These are phyloP conservation scores for Starmerella tilneyi DNA, from an alignment of 805 yeast species.

Conservation along the genomic window DNA sequence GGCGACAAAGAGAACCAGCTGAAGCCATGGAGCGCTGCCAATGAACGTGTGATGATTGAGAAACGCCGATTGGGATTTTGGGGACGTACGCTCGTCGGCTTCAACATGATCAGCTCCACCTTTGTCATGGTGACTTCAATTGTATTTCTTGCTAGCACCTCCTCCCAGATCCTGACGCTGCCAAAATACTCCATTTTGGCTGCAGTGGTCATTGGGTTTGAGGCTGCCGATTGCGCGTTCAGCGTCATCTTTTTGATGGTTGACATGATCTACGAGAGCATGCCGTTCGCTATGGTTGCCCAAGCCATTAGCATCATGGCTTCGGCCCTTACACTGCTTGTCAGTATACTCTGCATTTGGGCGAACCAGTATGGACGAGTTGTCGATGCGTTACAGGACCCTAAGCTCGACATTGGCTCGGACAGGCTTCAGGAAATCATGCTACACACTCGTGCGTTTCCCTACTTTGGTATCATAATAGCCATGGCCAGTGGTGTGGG, in stretches of 20 bases:
- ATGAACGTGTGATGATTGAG: conserved; percentile 1
- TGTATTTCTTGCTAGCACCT: conserved; percentile 19
- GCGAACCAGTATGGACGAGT: conserved; percentile 19
- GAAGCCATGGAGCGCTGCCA: conserved; percentile 3
- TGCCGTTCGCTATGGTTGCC: conserved; percentile 24
- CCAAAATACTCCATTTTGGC: conserved; percentile 10
- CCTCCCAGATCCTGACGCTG: conserved; percentile 17
- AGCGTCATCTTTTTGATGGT: conserved; percentile 22
- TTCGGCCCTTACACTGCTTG: conserved; percentile 23
- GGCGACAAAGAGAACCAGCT: conserved; percentile 6
- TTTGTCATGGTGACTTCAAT: conserved; percentile 19
- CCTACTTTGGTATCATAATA: conserved; percentile 24
- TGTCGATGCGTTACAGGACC: neutral
- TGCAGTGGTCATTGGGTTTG: conserved; percentile 18
- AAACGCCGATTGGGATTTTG: conserved; percentile 10
- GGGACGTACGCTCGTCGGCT: conserved; percentile 10
- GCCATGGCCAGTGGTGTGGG: conserved; percentile 26
- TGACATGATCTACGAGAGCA: conserved; percentile 18
- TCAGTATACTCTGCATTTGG: conserved; percentile 23
- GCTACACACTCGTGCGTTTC: conserved; percentile 17
- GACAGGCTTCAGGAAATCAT: neutral
- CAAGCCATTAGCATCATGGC: conserved; percentile 23
- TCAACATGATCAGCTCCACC: conserved; percentile 9
- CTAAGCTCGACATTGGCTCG: neutral
- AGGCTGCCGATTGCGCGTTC: conserved; percentile 21